These are phyloP conservation scores for Cercospora sp. DNA, from an alignment of 2,329 filamentous ascomycete genomes.

Conservation along the genomic window DNA sequence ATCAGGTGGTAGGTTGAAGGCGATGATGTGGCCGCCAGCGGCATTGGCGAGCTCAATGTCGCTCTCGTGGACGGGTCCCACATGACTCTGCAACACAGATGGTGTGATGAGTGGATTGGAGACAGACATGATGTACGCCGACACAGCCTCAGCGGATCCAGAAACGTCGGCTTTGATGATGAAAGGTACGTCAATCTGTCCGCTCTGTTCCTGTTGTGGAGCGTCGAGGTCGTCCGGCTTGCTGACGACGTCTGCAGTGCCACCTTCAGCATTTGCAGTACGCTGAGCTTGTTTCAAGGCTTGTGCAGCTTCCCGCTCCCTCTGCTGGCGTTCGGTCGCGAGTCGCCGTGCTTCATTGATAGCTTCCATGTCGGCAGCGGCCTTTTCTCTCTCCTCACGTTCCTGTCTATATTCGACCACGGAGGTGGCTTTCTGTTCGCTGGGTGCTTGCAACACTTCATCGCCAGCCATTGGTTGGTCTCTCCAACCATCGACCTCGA, in stretches of 20 bases:
- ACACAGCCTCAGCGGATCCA: slow-evolving; percentile 88
- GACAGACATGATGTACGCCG: slow-evolving; percentile 71
- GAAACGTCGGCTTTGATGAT: slow-evolving; percentile 90
- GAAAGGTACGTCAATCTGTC: slow-evolving; percentile 68
- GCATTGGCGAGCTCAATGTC: slow-evolving; percentile 85
- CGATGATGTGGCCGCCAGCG: slow-evolving; percentile 74
- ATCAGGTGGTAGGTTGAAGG: slow-evolving; percentile 77
- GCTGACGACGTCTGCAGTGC: slow-evolving; percentile 30
- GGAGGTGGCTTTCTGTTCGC: slow-evolving; percentile 74
- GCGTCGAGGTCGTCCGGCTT: slow-evolving; percentile 30
- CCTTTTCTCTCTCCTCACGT: slow-evolving; percentile 64
- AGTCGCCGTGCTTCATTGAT: slow-evolving; percentile 67
- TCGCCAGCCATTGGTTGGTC: slow-evolving; percentile 84
- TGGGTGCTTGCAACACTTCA: slow-evolving; percentile 77
- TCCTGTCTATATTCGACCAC: slow-evolving; percentile 77
- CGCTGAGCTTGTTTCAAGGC: slow-evolving; percentile 32
- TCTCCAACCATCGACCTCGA: slow-evolving; percentile 94
- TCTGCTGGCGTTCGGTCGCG: slow-evolving; percentile 62
- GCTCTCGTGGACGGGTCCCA: slow-evolving; percentile 78
- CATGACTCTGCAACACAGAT: slow-evolving; percentile 71
- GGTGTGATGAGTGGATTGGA: slow-evolving; percentile 82
- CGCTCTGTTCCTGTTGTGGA: slow-evolving; percentile 45
- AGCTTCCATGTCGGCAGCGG: slow-evolving; percentile 69
- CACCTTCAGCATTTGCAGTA: slow-evolving; percentile 19
- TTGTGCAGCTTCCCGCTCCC: slow-evolving; percentile 51